phyloP scores from a whole-genome alignment of 768 basidiomycete species.

The Podaxis sp. region DNA sequence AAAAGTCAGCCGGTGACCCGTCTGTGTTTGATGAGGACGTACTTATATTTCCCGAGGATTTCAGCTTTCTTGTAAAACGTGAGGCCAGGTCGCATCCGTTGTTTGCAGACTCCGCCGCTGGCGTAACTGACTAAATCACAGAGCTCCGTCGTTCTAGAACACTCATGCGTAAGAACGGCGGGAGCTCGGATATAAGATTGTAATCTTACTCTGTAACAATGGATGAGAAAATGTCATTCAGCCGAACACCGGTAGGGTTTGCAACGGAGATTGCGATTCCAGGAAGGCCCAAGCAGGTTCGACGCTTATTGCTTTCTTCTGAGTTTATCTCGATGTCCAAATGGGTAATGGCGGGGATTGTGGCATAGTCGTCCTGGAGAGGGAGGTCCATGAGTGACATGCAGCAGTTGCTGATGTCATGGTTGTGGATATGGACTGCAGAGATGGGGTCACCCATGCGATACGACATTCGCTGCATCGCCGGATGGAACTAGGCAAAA shows the following conservation, averaged over 20 bases:
- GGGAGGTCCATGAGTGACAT: conserved; percentile 5
- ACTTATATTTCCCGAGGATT: conserved; percentile 15
- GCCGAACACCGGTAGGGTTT: conserved; percentile 15
- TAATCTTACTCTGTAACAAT: conserved; percentile 14
- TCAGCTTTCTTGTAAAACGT: conserved; percentile 15
- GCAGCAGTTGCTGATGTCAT: neutral
- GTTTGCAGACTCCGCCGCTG: conserved; percentile 13
- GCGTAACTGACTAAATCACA: conserved; percentile 15
- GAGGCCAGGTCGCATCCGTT: conserved; percentile 15
- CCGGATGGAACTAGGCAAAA: conserved; percentile 15
- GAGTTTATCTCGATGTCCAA: conserved; percentile 9
- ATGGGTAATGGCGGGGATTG: conserved; percentile 9
- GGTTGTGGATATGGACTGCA: neutral
- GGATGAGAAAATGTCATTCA: conserved; percentile 15
- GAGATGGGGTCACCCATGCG: conserved; percentile 12
- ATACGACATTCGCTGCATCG: conserved; percentile 12
- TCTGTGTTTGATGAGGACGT: neutral
- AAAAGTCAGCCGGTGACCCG: neutral
- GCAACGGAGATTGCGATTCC: conserved; percentile 7
- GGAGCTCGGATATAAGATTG: neutral
- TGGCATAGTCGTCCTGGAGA: conserved; percentile 13
- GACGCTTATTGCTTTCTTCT: neutral
- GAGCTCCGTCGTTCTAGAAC: conserved; percentile 10
- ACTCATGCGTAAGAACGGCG: neutral
- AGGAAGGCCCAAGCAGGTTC: neutral